A percentile compares a stretch with the other conserved stretches of the same genome.
These are phyloP conservation scores for Skeletonema menzelii DNA, from an alignment of 108 stramenopile species.

Conservation along the genomic window DNA sequence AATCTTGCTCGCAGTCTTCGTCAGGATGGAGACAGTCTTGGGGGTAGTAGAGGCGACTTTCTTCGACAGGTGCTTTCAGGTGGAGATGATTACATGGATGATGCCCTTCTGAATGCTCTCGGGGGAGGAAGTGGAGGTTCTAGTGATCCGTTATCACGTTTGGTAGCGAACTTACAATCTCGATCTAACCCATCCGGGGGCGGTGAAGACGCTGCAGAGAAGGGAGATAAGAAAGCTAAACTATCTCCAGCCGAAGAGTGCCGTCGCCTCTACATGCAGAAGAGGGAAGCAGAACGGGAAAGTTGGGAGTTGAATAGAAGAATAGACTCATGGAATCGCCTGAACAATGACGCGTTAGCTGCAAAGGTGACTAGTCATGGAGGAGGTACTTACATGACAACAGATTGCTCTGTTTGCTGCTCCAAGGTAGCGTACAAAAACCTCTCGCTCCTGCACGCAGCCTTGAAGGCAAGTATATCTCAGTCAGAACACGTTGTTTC, in stretches of 20 bases:
- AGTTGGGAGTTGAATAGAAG: conserved; percentile 62
- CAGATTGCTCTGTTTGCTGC: conserved; percentile 67
- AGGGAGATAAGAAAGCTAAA: conserved; percentile 33
- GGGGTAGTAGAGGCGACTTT: conserved; percentile 52
- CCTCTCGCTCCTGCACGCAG: conserved; percentile 50
- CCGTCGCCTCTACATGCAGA: conserved; percentile 53
- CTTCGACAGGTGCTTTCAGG: conserved; percentile 55
- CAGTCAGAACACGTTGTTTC: conserved; percentile 36
- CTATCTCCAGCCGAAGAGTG: conserved; percentile 49
- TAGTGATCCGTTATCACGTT: conserved; percentile 47
- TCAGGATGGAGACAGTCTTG: conserved; percentile 39
- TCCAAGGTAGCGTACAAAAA: conserved; percentile 47
- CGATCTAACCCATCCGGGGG: conserved; percentile 3
- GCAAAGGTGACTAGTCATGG: neutral
- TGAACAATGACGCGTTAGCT: conserved; percentile 59
- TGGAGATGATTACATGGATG: conserved; percentile 53
- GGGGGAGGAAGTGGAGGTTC: conserved; percentile 11
- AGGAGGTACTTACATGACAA: conserved; percentile 42
- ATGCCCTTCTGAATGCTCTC: conserved; percentile 35
- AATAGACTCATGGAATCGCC: conserved; percentile 70
- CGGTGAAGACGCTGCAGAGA: conserved; percentile 3
- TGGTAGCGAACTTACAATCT: conserved; percentile 49
- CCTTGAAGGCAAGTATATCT: conserved; percentile 34
- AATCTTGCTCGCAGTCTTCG: conserved; percentile 65
- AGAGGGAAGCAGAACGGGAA: conserved; percentile 79